phyloP scores from a whole-genome alignment of 2,329 filamentous ascomycete genomes.

The Colletotrichum shisoi region DNA sequence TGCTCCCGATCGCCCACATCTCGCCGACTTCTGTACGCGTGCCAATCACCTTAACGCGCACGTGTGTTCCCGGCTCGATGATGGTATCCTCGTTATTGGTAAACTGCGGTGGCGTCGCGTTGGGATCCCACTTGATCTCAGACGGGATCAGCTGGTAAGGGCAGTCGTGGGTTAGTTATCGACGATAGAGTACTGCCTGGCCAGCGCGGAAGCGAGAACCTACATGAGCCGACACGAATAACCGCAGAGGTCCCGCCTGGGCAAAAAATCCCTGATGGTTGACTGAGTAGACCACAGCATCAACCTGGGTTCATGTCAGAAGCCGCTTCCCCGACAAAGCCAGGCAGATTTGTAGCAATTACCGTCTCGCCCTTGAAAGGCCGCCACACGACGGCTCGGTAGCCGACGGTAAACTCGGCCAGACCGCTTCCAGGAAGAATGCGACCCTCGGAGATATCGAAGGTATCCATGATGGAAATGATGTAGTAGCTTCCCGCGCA shows the following conservation, averaged over 20 bases:
- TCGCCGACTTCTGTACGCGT: conserved; percentile 90
- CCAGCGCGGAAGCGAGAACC: conserved; percentile 47
- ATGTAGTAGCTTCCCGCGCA: conserved; percentile 97
- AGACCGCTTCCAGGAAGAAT: conserved; percentile 91
- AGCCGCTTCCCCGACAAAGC: conserved; percentile 35
- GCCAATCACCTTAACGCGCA: conserved; percentile 93
- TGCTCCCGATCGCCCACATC: conserved; percentile 97
- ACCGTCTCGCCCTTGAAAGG: conserved; percentile 98
- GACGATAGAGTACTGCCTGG: conserved; percentile 25
- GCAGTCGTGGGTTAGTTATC: conserved; percentile 43
- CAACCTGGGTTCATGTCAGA: conserved; percentile 68
- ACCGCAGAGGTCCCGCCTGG: conserved; percentile 77
- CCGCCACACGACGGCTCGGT: conserved; percentile 95
- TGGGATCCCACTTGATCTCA: conserved; percentile 93
- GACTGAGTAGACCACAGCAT: conserved; percentile 90
- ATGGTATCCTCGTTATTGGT: conserved; percentile 94
- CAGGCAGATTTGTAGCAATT: conserved; percentile 52
- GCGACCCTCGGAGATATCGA: conserved; percentile 91
- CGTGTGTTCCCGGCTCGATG: conserved; percentile 91
- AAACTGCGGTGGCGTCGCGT: conserved; percentile 95
- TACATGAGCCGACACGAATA: conserved; percentile 86
- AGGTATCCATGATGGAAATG: conserved; percentile 96
- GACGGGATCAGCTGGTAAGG: conserved; percentile 78
- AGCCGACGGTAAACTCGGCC: conserved; percentile 93
- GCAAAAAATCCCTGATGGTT: conserved; percentile 93